Base-by-base conservation (phyloP, 129 eudicot species). In the Arctium lappa region DNA sequence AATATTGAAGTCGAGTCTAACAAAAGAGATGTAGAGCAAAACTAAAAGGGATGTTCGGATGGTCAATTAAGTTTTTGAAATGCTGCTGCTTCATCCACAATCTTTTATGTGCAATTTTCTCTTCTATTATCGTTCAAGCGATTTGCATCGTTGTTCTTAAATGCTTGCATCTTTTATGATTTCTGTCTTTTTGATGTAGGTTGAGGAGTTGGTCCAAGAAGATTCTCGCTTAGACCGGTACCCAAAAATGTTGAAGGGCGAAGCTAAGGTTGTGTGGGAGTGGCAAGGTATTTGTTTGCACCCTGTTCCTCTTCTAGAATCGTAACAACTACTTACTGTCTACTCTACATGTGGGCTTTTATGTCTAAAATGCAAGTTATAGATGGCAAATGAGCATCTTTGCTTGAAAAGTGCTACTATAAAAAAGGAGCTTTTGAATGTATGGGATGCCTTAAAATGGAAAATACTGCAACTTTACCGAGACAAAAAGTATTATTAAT, bases 211-310 rank as follows among this genome's bases (percentile, higher is more conserved):
- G 91, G 94, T 95, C 75, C 94, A 91, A 88, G 97, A 90, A 85
- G 99, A 95, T 90, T 91, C 97, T 71, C 97, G 99, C 36, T 78
- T 95, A 77, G 97, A 91, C 82, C 86, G 86, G 72, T 95, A 95
- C 81, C 99, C 99, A 12, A 93, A 87, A 86, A 78, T 95, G 84
- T 91, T 95, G 65, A 95, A 91, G 90, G 99, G 99, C 40, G 99
- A 95, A 69, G 85, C 93, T 31, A 95, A 93, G 88, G 97, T 91
- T 79, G 99, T 95, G 15, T 95, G 99, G 99, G 99, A 95, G 87
- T 95, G 99, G 99, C 99, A 95, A 95, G 99, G 99, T 95, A 92
- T 42, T 77, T 63, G 15, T 68, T 68, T 31, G 22, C 36, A 4
- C n/a, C 37, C 66, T 79, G 8, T 44, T 13, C 31, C 62, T n/a